phyloP scores from a whole-genome alignment of 1,139 yeast species.

The Meyerozyma sp. region DNA sequence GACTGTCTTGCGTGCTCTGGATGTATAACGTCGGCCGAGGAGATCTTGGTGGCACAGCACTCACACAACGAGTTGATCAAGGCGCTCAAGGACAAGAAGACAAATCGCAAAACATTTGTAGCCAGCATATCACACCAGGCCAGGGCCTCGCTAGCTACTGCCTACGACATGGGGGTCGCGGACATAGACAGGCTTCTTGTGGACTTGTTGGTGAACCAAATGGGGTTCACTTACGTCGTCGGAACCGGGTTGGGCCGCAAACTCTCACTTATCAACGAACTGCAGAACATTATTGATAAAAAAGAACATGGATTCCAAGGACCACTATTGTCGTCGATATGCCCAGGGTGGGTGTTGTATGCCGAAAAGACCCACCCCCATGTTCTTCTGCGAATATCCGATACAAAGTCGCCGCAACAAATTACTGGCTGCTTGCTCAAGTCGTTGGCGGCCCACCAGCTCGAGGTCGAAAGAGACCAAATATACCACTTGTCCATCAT shows the following conservation, averaged over 20 bases:
- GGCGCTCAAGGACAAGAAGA: constrained; percentile 36
- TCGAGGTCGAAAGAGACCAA: constrained; percentile 25
- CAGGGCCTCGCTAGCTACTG: constrained; percentile 74
- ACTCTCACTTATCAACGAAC: constrained; percentile 58
- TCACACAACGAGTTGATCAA: constrained; percentile 74
- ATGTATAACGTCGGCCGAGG: constrained; percentile 95
- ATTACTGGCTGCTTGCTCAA: constrained; percentile 80
- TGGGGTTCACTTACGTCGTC: constrained; percentile 71
- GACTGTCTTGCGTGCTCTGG: constrained; percentile 98
- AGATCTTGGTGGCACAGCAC: constrained; percentile 84
- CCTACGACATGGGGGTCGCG: constrained; percentile 48
- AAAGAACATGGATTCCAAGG: constrained; percentile 15
- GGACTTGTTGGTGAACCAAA: constrained; percentile 49
- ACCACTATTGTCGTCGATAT: constrained; percentile 60
- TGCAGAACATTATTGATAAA: constrained; percentile 40
- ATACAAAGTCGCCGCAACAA: constrained; percentile 87
- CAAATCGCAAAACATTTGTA: constrained; percentile 42
- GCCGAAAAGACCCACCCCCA: constrained; percentile 95
- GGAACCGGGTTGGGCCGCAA: constrained; percentile 84
- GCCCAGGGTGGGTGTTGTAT: constrained; percentile 97
- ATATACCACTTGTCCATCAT: constrained; percentile 80
- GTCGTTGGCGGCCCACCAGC: constrained; percentile 41
- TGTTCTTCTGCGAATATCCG: constrained; percentile 55
- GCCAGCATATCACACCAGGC: constrained; percentile 85
- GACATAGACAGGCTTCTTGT: constrained; percentile 59